A percentile compares a stretch with the other conserved stretches of the same genome.
phyloP scores from a whole-genome alignment of 2,329 filamentous ascomycete species.

The Colletotrichum siamense region DNA sequence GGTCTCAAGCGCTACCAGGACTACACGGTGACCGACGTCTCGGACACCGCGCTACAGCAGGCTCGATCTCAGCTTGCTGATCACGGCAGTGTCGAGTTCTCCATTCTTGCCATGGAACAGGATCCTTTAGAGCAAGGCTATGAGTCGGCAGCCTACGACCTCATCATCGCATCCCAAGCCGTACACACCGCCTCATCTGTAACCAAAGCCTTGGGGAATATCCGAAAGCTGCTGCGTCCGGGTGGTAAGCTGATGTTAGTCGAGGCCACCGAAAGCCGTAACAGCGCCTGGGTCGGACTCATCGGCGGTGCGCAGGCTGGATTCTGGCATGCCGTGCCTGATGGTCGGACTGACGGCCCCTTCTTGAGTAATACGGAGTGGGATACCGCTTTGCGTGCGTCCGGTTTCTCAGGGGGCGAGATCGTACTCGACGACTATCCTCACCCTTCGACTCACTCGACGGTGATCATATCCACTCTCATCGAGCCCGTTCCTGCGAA shows the following conservation, averaged over 20 bases:
- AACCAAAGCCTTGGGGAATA: constrained; percentile 26
- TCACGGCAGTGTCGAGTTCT: constrained; percentile 31
- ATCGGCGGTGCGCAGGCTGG: not conserved
- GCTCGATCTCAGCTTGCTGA: constrained; percentile 26
- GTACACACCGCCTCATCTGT: constrained; percentile 32
- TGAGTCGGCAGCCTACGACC: constrained; percentile 25
- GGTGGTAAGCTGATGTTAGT: constrained; percentile 33
- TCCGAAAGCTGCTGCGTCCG: constrained; percentile 29
- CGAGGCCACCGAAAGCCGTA: constrained; percentile 25
- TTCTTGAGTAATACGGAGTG: accelerated
- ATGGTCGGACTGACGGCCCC: not conserved
- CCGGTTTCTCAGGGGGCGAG: not conserved
- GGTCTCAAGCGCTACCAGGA: not conserved
- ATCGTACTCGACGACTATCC: not conserved
- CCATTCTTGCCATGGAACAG: constrained; percentile 37
- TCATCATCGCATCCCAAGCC: constrained; percentile 32
- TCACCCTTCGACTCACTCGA: not conserved
- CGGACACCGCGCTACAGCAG: constrained; percentile 37
- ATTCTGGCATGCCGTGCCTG: not conserved
- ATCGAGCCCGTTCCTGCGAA: not conserved
- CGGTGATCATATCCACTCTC: not conserved
- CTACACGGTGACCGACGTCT: constrained; percentile 38
- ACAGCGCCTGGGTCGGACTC: not conserved
- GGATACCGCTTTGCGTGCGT: not conserved
- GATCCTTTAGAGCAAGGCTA: constrained; percentile 30